Conservation (phyloP, 2,329 filamentous ascomycete species). For the Tolypocladium ophioglossoides region DNA sequence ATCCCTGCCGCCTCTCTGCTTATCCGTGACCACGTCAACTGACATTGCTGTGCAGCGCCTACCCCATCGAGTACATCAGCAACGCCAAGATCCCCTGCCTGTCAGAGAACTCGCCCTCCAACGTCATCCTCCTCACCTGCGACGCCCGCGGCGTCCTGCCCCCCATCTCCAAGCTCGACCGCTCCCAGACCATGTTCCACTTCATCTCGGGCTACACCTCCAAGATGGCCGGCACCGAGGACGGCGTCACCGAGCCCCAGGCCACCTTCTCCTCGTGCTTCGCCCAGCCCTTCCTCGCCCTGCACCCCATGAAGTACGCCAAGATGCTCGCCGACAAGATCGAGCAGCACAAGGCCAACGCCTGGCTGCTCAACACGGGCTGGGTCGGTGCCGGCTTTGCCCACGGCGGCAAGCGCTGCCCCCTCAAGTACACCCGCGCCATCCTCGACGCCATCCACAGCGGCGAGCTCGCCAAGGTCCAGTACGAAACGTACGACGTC, state of each 20-base stretch:
- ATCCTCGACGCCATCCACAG: slow-evolving; percentile 98
- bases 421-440: slow-evolving; percentile 95
- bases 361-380: slow-evolving; percentile 97
- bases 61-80: slow-evolving; percentile 97
- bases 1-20: slow-evolving; percentile 7
- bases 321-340: slow-evolving; percentile 99
- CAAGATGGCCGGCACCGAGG: slow-evolving; percentile 99
- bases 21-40: slow-evolving; percentile 1
- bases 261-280: slow-evolving; percentile 99
- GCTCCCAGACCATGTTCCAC: slow-evolving; percentile 98
- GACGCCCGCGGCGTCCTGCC: slow-evolving; percentile 95
- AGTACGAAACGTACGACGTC: slow-evolving; percentile 90
- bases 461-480: slow-evolving; percentile 82
- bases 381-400: slow-evolving; percentile 89
- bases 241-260: slow-evolving; percentile 92
- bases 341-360: slow-evolving; percentile 84
- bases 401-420: slow-evolving; percentile 92
- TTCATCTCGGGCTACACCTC: slow-evolving; percentile 99
- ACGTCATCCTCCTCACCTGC: slow-evolving; percentile 97
- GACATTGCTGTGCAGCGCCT: slow-evolving; percentile 45
- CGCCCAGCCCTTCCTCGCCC: slow-evolving; percentile 95
- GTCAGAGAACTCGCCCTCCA: slow-evolving; percentile 76
- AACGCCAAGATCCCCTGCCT: slow-evolving; percentile 99
- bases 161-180: slow-evolving; percentile 92
- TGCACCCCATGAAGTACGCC: slow-evolving; percentile 98